phyloP scores from a whole-genome alignment of 2,329 filamentous ascomycete genomes.

The Hymenotorrendiella dingleyae region DNA sequence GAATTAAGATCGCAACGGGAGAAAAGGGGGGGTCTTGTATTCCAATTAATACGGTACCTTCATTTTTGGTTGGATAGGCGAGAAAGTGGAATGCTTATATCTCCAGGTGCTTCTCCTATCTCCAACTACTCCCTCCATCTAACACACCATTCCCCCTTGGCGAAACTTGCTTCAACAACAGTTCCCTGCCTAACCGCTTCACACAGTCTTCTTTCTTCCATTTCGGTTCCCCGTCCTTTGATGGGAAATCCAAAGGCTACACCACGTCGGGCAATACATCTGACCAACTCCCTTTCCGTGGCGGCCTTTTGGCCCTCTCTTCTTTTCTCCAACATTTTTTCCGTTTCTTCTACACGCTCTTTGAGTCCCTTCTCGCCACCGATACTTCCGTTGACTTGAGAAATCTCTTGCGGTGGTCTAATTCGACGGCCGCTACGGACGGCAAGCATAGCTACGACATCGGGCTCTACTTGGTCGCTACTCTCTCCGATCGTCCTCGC shows the following conservation, averaged over 20 bases:
- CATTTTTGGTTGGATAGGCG: too few relatives aligned
- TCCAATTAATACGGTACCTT: too few relatives aligned
- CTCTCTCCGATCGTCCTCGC: not conserved
- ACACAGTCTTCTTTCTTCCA: conserved; percentile 40
- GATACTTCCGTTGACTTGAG: conserved; percentile 46
- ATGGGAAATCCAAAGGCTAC: conserved; percentile 17
- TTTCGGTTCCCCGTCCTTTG: not conserved
- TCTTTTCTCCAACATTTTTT: conserved; percentile 44
- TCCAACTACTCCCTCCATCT: conserved; percentile 43
- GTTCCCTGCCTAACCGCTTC: conserved; percentile 54
- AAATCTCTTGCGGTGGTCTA: conserved; percentile 7
- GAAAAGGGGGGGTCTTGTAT: too few relatives aligned
- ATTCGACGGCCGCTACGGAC: conserved; percentile 3
- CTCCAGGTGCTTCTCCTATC: too few relatives aligned
- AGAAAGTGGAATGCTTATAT: too few relatives aligned
- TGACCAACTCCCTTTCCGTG: conserved; percentile 15
- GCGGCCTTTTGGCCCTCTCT: conserved; percentile 19
- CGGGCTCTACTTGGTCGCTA: not conserved
- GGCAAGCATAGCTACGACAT: not conserved
- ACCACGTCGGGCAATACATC: conserved; percentile 14
- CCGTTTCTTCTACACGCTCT: conserved; percentile 44
- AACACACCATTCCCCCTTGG: conserved; percentile 55
- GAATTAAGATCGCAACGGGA: too few relatives aligned
- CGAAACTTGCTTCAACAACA: conserved; percentile 54
- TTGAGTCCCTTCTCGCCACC: conserved; percentile 50